phyloP scores from a whole-genome alignment of 306 rosid genomes.

The Dryas alaskensis region DNA sequence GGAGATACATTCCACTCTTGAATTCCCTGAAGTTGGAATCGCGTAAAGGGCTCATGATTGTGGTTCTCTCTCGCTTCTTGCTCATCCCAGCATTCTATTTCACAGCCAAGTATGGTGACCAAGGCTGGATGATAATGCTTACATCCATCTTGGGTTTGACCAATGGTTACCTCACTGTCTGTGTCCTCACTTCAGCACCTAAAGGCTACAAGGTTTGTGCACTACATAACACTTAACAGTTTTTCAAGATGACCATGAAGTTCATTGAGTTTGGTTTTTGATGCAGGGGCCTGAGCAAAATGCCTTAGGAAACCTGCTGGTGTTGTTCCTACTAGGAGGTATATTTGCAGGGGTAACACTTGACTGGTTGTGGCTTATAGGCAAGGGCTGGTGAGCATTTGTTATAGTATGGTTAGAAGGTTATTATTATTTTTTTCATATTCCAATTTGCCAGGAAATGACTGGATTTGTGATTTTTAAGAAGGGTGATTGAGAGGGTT shows the following conservation, averaged over 20 bases:
- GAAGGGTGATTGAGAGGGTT: neutral
- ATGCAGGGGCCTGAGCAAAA: constrained; percentile 92
- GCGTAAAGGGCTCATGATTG: constrained; percentile 44
- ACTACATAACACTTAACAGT: neutral
- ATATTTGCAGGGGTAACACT: constrained; percentile 78
- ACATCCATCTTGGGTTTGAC: constrained; percentile 76
- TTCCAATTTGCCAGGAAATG: neutral
- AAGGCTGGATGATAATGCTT: constrained; percentile 84
- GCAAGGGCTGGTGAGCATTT: constrained; percentile 73
- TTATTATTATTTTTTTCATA: neutral
- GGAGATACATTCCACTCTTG: constrained; percentile 74
- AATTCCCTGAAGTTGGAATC: constrained; percentile 54
- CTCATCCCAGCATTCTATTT: constrained; percentile 79
- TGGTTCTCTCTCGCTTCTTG: constrained; percentile 47
- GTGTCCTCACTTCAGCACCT: constrained; percentile 85
- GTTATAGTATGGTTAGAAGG: neutral
- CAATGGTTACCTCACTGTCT: constrained; percentile 82
- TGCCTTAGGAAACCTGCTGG: constrained; percentile 86
- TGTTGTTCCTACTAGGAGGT: constrained; percentile 68
- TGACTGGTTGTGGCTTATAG: constrained; percentile 96
- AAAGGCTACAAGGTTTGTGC: constrained; percentile 74
- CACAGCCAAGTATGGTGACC: constrained; percentile 71
- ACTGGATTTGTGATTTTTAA: neutral
- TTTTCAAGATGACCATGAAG: neutral
- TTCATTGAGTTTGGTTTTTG: neutral